Conservation (phyloP, 2,329 filamentous ascomycete genomes). For the Ceratocystis huliohia region DNA sequence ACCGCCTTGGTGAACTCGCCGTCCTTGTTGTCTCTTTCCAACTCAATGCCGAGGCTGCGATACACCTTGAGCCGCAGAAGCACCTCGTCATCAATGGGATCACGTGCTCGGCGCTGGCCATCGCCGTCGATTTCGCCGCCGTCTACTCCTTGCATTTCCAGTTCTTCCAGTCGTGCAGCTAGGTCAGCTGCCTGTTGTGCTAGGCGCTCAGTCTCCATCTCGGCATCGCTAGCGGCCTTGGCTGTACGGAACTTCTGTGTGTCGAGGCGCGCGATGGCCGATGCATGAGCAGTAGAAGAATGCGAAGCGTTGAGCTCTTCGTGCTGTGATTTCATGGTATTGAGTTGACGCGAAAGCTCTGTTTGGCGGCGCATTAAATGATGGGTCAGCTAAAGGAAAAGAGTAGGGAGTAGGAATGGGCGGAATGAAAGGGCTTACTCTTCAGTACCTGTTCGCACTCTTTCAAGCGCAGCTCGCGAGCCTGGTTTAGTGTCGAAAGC, state of each 20-base stretch:
- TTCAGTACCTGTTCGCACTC: constrained; percentile 56
- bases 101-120: constrained; percentile 23
- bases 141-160: constrained; percentile 80
- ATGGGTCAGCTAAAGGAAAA: constrained; percentile 2
- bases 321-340: constrained; percentile 63
- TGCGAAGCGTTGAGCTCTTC: constrained; percentile 61
- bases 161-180: constrained; percentile 59
- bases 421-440: constrained; percentile 30
- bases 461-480: constrained; percentile 63
- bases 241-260: constrained; percentile 88
- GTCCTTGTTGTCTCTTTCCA: constrained; percentile 58
- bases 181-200: constrained; percentile 65
- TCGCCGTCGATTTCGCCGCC: constrained; percentile 36
- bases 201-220: constrained; percentile 90
- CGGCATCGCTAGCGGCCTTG: constrained; percentile 78
- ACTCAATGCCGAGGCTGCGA: constrained; percentile 77
- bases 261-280: constrained; percentile 73
- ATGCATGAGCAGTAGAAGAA: constrained; percentile 67
- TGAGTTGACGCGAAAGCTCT: constrained; percentile 61
- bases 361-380: background rate
- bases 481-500: constrained; percentile 68
- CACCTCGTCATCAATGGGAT: constrained; percentile 50
- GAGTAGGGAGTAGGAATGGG: constrained; percentile 25
- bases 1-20: constrained; percentile 79
- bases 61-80: constrained; percentile 78